Base-by-base conservation (phyloP, 176 grass and related monocot species). In the Juncus inflexus region DNA sequence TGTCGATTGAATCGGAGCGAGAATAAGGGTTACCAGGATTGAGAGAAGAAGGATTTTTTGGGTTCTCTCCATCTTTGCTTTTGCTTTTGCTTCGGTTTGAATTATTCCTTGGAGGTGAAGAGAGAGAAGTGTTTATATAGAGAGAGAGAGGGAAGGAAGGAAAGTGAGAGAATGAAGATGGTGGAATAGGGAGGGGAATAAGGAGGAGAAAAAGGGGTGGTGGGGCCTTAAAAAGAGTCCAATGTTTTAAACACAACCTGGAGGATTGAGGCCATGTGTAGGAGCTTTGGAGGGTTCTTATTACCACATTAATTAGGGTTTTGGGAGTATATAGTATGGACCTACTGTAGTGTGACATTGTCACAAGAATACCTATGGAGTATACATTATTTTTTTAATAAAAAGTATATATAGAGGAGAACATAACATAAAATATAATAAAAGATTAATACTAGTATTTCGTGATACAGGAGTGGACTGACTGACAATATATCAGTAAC, bases 211-310 rank as follows among this genome's bases (percentile, higher is more conserved):
- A 3, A 15, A 35, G 15, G 9, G 19, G 12, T 15, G 28, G 66
- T 42, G 66, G 66, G 66, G 66, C 37, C 66, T 52, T 41, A 60
- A 52, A 28, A 35, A 71, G 15, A 71, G 39, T 58, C 67, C 67
- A 71, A 59, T 71, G 67, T 55, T 16, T 28, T 28, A 28, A 28
- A 71, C 54, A 58, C 67, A 71, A 71, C 67, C 67, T 71, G 67
- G 67, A 71, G 16, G 42, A 19, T 57, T 7, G 54, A 59, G 53
- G 68, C 68, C 38, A 58, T 71, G 40, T 71, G 68, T 45, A 45
- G 12, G 39, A 52, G 37, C 40, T 37, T 71, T 71, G 68, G 68
- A 71, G 68, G 11, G 53, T 70, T 58, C 7, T 28, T 42, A 58
- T 42, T 43, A 70, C 3, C 42, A 45, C 9, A 70, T 58, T 58